Evolutionary conservation across 2,329 filamentous ascomycete species (phyloP).

Genomic region (Pyrenophora tritici-repentis): DNA sequence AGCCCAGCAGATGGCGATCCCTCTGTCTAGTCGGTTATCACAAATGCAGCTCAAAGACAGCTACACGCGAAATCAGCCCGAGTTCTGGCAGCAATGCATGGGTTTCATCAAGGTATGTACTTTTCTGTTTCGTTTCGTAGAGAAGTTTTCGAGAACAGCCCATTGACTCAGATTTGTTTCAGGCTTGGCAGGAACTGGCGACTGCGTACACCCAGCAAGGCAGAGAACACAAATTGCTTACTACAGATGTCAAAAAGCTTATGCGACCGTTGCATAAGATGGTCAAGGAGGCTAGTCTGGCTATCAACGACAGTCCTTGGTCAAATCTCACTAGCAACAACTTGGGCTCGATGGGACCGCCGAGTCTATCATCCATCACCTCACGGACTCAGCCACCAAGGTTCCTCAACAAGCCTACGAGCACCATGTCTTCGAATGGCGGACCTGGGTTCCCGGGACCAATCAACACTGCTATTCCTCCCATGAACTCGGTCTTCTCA

Average conservation of each 20-base stretch:
- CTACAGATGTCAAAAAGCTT: constrained; percentile 70
- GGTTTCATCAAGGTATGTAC: constrained; percentile 64
- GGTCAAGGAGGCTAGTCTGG: constrained; percentile 77
- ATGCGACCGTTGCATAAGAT: constrained; percentile 81
- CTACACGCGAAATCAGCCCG: constrained; percentile 67
- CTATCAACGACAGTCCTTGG: constrained; percentile 71
- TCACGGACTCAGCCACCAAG: constrained; percentile 42
- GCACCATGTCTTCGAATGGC: constrained; percentile 30
- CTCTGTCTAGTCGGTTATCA: constrained; percentile 73
- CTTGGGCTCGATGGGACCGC: constrained; percentile 34
- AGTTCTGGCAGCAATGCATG: constrained; percentile 74
- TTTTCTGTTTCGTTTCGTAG: constrained; percentile 8
- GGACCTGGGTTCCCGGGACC: constrained; percentile 40
- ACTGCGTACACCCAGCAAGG: constrained; percentile 43
- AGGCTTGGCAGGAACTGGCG: constrained; percentile 71
- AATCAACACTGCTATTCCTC: constrained; percentile 45
- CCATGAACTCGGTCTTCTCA: constrained; percentile 35
- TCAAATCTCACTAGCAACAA: constrained; percentile 57
- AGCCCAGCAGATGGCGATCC: constrained; percentile 74
- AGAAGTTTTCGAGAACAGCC: constrained; percentile 15
- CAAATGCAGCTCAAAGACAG: constrained; percentile 85
- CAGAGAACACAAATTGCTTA: constrained; percentile 54
- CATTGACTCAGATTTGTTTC: constrained; percentile 41
- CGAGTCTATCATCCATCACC: constrained; percentile 42
- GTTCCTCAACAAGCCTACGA: constrained; percentile 33